These are phyloP conservation scores for Wilhelminamyces savonicus DNA, from an alignment of 805 yeast genomes.

Conservation along the genomic window DNA sequence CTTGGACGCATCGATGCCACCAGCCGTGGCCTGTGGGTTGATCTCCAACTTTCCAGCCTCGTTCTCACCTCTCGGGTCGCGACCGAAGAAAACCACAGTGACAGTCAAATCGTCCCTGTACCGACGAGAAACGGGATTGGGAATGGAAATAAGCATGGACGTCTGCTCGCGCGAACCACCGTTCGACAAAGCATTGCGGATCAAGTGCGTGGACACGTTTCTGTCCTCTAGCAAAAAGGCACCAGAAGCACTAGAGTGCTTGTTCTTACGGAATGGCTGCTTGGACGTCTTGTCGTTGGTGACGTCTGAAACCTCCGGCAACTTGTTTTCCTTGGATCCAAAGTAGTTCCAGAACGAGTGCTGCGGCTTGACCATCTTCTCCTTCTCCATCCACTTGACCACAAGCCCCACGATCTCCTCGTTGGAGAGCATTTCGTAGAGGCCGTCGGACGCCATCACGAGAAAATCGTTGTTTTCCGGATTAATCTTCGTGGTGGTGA, in stretches of 20 bases:
- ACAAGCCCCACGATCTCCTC: slow-evolving; percentile 92
- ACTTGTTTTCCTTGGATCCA: slow-evolving; percentile 37
- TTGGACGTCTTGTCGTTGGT: slow-evolving; percentile 57
- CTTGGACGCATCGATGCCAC: slow-evolving; percentile 42
- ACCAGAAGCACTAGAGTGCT: slow-evolving; percentile 17
- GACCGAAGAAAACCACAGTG: slow-evolving; percentile 90
- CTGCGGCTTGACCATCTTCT: slow-evolving; percentile 52
- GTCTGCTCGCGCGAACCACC: slow-evolving; percentile 89
- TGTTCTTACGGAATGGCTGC: slow-evolving; percentile 64
- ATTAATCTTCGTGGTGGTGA: slow-evolving; percentile 71
- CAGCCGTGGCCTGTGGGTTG: slow-evolving; percentile 52
- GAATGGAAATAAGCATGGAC: slow-evolving; percentile 82
- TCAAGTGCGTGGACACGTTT: slow-evolving; percentile 87
- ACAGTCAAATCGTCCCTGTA: slow-evolving; percentile 96
- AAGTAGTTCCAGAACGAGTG: slow-evolving; percentile 41
- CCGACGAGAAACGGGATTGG: slow-evolving; percentile 83
- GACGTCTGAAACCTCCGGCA: slow-evolving; percentile 60
- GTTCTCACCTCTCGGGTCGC: slow-evolving; percentile 35
- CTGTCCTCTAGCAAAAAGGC: slow-evolving; percentile 68
- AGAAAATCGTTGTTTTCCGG: slow-evolving; percentile 74
- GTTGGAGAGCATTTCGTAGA: slow-evolving; percentile 84
- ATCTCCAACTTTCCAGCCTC: slow-evolving; percentile 48
- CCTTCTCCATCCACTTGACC: slow-evolving; percentile 84
- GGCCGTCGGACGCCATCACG: slow-evolving; percentile 91
- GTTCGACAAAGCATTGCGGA: slow-evolving; percentile 82